Conservation (phyloP, 768 basidiomycete genomes). For the Mycena haematopus region DNA sequence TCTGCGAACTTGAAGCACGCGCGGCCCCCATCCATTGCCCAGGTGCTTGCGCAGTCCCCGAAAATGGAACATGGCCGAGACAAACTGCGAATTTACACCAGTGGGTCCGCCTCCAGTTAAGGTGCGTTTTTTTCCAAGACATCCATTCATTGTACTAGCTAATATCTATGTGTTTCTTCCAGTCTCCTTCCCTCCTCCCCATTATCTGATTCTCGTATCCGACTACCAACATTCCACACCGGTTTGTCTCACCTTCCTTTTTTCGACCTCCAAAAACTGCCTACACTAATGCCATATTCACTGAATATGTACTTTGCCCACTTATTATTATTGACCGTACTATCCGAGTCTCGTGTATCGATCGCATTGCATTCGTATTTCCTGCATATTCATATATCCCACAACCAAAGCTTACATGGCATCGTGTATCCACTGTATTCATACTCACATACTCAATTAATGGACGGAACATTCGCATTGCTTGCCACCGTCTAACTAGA, state of each 20-base stretch:
- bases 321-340: conserved; percentile 19
- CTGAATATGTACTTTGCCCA: conserved; percentile 13
- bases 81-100: conserved; percentile 24
- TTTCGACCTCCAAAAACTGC: neutral
- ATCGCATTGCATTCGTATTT: conserved; percentile 11
- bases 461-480: too few relatives aligned
- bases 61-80: conserved; percentile 29
- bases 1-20: conserved; percentile 54
- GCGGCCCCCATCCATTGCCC: conserved; percentile 62
- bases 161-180: neutral
- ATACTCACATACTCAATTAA: neutral
- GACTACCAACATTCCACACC: conserved; percentile 13
- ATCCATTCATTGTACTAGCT: neutral
- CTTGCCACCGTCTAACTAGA: too few relatives aligned
- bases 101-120: conserved; percentile 28
- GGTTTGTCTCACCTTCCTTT: neutral
- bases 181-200: conserved; percentile 2
- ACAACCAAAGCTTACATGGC: too few relatives aligned
- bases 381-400: neutral
- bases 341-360: conserved; percentile 22
- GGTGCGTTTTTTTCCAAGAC: neutral
- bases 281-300: conserved; percentile 13
- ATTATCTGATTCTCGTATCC: neutral
- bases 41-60: conserved; percentile 47
- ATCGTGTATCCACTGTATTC: too few relatives aligned